These are phyloP conservation scores for Cladosporium cucumerinum DNA, from an alignment of 2,329 filamentous ascomycete species.

Conservation along the genomic window DNA sequence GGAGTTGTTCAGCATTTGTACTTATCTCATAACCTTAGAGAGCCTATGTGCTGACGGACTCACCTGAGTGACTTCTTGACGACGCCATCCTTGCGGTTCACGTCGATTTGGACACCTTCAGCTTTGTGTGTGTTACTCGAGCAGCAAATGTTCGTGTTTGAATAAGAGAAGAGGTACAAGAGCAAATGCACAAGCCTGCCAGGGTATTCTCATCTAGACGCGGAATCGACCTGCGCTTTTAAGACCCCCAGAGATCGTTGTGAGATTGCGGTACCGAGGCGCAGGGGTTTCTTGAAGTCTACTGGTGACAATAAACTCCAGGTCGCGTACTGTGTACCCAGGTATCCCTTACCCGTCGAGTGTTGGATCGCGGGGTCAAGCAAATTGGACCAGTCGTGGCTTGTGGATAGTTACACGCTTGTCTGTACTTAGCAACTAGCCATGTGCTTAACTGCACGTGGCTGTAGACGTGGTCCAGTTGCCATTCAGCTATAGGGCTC, in stretches of 20 bases:
- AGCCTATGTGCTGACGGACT: background rate
- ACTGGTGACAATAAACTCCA: background rate
- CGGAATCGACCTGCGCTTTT: background rate
- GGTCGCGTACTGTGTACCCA: background rate
- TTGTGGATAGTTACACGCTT: constrained; percentile 7
- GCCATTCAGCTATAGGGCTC: background rate
- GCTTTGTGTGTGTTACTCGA: background rate
- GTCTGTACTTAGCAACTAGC: constrained; percentile 6
- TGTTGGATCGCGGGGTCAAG: constrained; percentile 6
- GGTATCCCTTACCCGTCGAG: background rate
- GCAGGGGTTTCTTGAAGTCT: background rate
- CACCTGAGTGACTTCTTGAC: constrained; percentile 5
- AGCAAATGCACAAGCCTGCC: background rate
- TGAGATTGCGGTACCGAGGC: background rate
- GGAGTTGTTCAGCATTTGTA: background rate
- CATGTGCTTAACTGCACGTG: constrained; percentile 7
- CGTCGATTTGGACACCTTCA: background rate
- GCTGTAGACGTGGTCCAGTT: background rate
- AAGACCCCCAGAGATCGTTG: background rate
- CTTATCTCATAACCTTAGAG: background rate
- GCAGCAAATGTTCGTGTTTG: background rate
- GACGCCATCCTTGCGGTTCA: background rate
- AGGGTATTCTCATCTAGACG: background rate
- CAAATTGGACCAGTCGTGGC: background rate
- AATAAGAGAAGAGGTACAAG: background rate